Percentiles rank a stretch among this genome's conserved stretches.
These are phyloP conservation scores for Colletotrichum viniferum DNA, from an alignment of 2,329 filamentous ascomycete species.

Conservation along the genomic window DNA sequence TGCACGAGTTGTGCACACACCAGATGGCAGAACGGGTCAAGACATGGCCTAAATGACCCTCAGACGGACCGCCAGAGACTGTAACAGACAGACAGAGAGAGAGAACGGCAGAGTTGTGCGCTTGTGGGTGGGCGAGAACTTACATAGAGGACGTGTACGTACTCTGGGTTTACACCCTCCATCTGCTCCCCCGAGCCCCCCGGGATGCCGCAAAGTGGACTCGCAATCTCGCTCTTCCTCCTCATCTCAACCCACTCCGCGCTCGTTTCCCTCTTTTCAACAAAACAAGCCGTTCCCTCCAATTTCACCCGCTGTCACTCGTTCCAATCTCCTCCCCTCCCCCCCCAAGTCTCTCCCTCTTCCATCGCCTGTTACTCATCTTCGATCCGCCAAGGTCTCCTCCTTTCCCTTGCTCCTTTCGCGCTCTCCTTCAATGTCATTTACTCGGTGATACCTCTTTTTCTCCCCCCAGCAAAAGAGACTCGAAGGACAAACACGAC, in stretches of 20 bases:
- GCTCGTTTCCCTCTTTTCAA: slow-evolving; percentile 39
- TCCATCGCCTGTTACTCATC: slow-evolving; percentile 21
- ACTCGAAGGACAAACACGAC: not conserved
- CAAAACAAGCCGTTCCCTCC: slow-evolving; percentile 43
- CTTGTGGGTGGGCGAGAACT: not conserved
- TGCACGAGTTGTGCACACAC: slow-evolving; percentile 1
- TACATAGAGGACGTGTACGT: not conserved
- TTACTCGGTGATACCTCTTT: slow-evolving; percentile 19
- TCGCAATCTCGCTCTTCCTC: slow-evolving; percentile 23
- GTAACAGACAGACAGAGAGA: not conserved
- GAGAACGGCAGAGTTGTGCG: not conserved
- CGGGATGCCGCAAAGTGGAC: slow-evolving; percentile 22
- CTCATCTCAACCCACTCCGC: slow-evolving; percentile 29
- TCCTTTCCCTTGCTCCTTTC: slow-evolving; percentile 15
- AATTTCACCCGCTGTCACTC: slow-evolving; percentile 33
- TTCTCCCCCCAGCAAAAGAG: not conserved
- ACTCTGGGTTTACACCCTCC: slow-evolving; percentile 13
- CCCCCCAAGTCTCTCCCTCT: slow-evolving; percentile 27
- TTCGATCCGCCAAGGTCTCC: slow-evolving; percentile 16
- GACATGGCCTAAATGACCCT: not conserved
- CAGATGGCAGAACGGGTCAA: not conserved
- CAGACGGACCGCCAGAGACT: not conserved
- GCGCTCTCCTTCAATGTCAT: slow-evolving; percentile 15
- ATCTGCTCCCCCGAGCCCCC: slow-evolving; percentile 3
- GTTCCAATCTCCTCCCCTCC: slow-evolving; percentile 43